A percentile compares a stretch with the other conserved stretches of the same genome.
phyloP scores from a whole-genome alignment of 441 rosid species.

The Adansonia grandidieri region DNA sequence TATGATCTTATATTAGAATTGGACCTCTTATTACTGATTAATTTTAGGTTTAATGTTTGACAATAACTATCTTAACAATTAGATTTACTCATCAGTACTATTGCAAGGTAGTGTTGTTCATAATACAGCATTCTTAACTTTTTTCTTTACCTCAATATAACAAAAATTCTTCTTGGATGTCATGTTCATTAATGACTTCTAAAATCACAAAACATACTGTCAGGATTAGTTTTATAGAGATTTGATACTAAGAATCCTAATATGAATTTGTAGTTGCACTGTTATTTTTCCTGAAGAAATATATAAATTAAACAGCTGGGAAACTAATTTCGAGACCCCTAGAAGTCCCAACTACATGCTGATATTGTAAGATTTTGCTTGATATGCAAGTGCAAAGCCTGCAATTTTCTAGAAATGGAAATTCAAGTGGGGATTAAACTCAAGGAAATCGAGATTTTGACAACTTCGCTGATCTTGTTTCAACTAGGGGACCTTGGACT shows the following conservation, averaged over 20 bases:
- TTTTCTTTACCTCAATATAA: background rate
- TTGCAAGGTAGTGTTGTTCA: background rate
- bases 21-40: background rate
- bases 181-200: background rate
- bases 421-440: background rate
- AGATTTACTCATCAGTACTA: background rate
- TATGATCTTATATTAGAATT: background rate
- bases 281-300: constrained; percentile 9
- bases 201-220: background rate
- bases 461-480: background rate
- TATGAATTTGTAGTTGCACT: background rate
- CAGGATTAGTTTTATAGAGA: background rate
- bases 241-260: background rate
- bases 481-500: background rate
- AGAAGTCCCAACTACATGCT: constrained; percentile 9
- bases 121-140: too few species aligned
- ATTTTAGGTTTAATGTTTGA: background rate
- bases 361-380: constrained; percentile 24
- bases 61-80: background rate
- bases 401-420: constrained; percentile 24
- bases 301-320: background rate
- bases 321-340: constrained; percentile 10
- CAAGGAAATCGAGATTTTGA: constrained; percentile 15
- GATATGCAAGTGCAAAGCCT: background rate
- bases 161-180: constrained; percentile 10